phyloP scores from a whole-genome alignment of 1,139 yeast genomes.

The Meyerozyma athensensis region DNA sequence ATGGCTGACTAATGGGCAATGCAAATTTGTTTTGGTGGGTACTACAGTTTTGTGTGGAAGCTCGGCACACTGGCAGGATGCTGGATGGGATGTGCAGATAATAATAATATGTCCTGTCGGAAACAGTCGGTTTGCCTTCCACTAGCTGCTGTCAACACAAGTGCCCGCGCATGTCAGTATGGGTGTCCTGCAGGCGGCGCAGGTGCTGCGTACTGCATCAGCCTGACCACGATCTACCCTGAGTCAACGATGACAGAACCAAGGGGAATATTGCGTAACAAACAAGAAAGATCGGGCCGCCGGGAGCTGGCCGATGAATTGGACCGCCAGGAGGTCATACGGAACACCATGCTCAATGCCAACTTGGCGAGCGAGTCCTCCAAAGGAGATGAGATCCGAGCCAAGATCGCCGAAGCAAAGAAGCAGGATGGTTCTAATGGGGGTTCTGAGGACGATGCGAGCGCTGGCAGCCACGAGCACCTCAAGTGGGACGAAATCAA shows the following conservation, averaged over 20 bases:
- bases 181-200: too few relatives aligned
- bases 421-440: slow-evolving; percentile 8
- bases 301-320: slow-evolving; percentile 18
- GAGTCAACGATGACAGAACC: slow-evolving; percentile 25
- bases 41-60: too few relatives aligned
- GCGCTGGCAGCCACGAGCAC: slow-evolving; percentile 23
- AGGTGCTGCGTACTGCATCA: too few relatives aligned
- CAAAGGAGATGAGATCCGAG: slow-evolving; percentile 38
- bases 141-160: too few relatives aligned
- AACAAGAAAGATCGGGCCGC: slow-evolving; percentile 14
- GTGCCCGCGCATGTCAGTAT: too few relatives aligned
- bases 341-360: slow-evolving; percentile 40
- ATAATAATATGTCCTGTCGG: too few relatives aligned
- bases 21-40: too few relatives aligned
- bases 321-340: slow-evolving; percentile 43
- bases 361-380: slow-evolving; percentile 27
- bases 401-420: slow-evolving; percentile 31
- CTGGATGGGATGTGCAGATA: too few relatives aligned
- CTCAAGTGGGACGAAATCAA: slow-evolving; percentile 75
- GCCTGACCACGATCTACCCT: too few relatives aligned
- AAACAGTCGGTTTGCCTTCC: too few relatives aligned
- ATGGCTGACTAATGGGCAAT: slow-evolving; percentile 23
- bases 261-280: slow-evolving; percentile 43
- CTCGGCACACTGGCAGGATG: too few relatives aligned
- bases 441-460: neutral